These are phyloP conservation scores for Cytospora paraplurivora DNA, from an alignment of 2,329 filamentous ascomycete genomes.

Conservation along the genomic window DNA sequence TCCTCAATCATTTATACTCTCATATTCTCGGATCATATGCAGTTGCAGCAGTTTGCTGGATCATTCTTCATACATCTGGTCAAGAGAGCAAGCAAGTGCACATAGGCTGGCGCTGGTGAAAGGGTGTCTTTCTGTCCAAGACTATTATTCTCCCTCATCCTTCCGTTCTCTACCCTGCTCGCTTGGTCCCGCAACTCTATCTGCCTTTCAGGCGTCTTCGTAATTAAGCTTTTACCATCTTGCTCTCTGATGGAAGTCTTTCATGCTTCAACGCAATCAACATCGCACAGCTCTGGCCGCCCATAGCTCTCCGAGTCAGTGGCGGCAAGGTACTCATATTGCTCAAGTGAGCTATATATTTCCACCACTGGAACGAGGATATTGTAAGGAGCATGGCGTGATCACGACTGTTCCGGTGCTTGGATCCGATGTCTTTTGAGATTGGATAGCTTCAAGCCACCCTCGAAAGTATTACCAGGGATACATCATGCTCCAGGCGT, in stretches of 20 bases:
- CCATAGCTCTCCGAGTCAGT: too few species aligned
- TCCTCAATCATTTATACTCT: constrained; percentile 11
- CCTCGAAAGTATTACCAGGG: not conserved
- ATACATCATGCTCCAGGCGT: not conserved
- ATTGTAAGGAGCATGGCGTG: not conserved
- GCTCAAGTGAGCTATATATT: not conserved
- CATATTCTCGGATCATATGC: constrained; percentile 4
- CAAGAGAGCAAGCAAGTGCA: constrained; percentile 15
- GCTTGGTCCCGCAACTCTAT: not conserved
- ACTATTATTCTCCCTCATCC: not conserved
- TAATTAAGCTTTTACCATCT: too few species aligned
- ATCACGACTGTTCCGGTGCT: constrained; percentile 6
- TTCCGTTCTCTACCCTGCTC: not conserved
- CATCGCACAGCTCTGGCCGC: too few species aligned
- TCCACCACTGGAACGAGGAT: not conserved
- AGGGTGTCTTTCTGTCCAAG: not conserved
- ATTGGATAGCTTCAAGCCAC: constrained; percentile 4
- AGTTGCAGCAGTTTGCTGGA: not conserved
- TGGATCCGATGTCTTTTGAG: constrained; percentile 5
- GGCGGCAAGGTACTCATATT: not conserved
- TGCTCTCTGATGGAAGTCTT: not conserved
- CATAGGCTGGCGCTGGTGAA: not conserved
- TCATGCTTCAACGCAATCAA: not conserved
- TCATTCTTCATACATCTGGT: constrained; percentile 7
- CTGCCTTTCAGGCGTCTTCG: not conserved